Conservation (phyloP, 176 grass and related monocot species). For the Rhipidocladum racemiflorum region DNA sequence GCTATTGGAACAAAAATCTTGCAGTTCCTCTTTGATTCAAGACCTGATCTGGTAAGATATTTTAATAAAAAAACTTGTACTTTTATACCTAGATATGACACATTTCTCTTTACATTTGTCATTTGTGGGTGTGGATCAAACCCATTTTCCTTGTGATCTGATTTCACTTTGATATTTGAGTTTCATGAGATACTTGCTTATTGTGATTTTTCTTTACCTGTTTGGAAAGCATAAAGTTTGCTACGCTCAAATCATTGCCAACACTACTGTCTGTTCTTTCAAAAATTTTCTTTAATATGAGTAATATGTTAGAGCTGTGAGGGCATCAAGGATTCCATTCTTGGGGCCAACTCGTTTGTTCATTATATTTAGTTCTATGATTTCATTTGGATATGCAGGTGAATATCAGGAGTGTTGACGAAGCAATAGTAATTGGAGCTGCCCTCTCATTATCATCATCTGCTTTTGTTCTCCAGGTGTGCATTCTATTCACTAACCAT, state of each 20-base stretch:
- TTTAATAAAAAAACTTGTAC: not conserved
- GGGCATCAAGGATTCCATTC: not conserved
- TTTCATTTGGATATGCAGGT: slow-evolving; percentile 55
- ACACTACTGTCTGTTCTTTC: not conserved
- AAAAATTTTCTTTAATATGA: not conserved
- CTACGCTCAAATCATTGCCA: not conserved
- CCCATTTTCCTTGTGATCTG: not conserved
- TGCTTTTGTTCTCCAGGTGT: slow-evolving; percentile 99
- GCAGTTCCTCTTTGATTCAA: slow-evolving; percentile 92
- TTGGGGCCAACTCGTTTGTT: not conserved
- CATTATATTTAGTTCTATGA: not conserved
- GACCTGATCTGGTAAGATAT: slow-evolving; percentile 72
- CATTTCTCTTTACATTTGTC: not conserved
- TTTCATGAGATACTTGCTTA: slow-evolving; percentile 3
- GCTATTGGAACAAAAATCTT: slow-evolving; percentile 91
- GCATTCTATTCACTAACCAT: not conserved
- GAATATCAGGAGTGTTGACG: slow-evolving; percentile 94
- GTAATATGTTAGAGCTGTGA: not conserved
- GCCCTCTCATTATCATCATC: slow-evolving; percentile 98
- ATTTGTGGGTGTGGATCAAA: not conserved
- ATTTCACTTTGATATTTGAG: not conserved
- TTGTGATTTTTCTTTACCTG: not conserved
- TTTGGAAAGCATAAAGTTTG: not conserved
- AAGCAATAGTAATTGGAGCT: slow-evolving; percentile 96
- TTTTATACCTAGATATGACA: not conserved